phyloP scores from a whole-genome alignment of 805 yeast species.

The Saccharomycopsis sp. region DNA sequence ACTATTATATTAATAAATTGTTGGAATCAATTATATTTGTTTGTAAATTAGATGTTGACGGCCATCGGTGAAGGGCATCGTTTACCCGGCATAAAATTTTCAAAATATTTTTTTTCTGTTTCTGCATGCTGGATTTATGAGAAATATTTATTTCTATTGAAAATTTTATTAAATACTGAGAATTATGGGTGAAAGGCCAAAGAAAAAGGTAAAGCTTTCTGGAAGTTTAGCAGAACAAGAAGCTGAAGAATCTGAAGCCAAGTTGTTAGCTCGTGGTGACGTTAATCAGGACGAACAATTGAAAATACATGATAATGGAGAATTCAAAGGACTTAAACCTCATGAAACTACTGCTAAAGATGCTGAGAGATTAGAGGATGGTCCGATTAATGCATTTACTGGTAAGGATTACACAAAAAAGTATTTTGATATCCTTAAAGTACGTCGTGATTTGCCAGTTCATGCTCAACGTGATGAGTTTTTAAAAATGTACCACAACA shows the following conservation, averaged over 20 bases:
- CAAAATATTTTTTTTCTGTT: neutral
- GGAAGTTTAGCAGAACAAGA: constrained; percentile 27
- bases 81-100: neutral
- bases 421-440: constrained; percentile 71
- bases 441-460: constrained; percentile 84
- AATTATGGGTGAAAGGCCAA: constrained; percentile 16
- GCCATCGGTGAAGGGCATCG: neutral
- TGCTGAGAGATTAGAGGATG: constrained; percentile 54
- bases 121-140: neutral
- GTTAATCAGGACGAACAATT: neutral
- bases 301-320: constrained; percentile 17
- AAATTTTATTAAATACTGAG: constrained; percentile 1
- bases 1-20: too few relatives aligned
- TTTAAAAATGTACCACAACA: constrained; percentile 69
- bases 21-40: too few relatives aligned
- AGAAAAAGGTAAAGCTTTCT: constrained; percentile 25
- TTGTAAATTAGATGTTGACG: too few relatives aligned
- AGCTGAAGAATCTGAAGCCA: constrained; percentile 26
- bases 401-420: constrained; percentile 54
- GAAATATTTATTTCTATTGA: too few relatives aligned
- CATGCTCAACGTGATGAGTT: constrained; percentile 91
- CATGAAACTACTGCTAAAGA: constrained; percentile 60
- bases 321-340: constrained; percentile 44
- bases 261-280: constrained; percentile 7
- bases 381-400: constrained; percentile 69